Conservation (phyloP, 805 yeast genomes). For the Blastobotrys americana region DNA sequence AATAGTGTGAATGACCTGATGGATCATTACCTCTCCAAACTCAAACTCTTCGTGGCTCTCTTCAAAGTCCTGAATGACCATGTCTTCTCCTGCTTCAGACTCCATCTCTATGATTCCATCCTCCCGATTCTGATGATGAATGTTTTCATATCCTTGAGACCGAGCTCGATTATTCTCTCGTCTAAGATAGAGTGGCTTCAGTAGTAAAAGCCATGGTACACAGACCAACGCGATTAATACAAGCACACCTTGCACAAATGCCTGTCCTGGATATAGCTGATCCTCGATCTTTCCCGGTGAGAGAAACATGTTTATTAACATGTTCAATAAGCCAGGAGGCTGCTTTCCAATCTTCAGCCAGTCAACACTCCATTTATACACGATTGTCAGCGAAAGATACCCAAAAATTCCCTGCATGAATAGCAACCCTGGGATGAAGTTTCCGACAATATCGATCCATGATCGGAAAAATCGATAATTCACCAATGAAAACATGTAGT, state of each 20-base stretch:
- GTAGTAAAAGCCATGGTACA: conserved; percentile 85
- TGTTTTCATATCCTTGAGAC: conserved; percentile 46
- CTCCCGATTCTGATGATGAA: conserved; percentile 37
- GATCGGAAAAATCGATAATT: conserved; percentile 68
- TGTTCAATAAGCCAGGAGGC: conserved; percentile 90
- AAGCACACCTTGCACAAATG: conserved; percentile 62
- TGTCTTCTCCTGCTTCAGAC: conserved; percentile 28
- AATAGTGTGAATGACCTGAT: conserved; percentile 94
- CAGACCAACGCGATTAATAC: conserved; percentile 72
- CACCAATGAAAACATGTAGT: conserved; percentile 71
- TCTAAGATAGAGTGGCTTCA: conserved; percentile 72
- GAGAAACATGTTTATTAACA: conserved; percentile 93
- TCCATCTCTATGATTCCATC: conserved; percentile 25
- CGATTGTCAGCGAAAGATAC: conserved; percentile 73
- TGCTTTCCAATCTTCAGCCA: conserved; percentile 74
- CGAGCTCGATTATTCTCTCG: conserved; percentile 43
- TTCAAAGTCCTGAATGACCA: conserved; percentile 30
- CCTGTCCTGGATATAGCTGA: conserved; percentile 73
- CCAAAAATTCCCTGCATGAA: conserved; percentile 98
- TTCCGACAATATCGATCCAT: conserved; percentile 76
- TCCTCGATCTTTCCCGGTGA: conserved; percentile 85
- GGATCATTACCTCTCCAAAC: conserved; percentile 92
- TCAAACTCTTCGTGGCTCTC: conserved; percentile 50
- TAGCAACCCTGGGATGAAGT: conserved; percentile 84
- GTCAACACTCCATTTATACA: conserved; percentile 91